A percentile compares a stretch with the other conserved stretches of the same genome.
These are phyloP conservation scores for Pseudozyma sp. DNA, from an alignment of 1,284 basidiomycete species.

Conservation along the genomic window DNA sequence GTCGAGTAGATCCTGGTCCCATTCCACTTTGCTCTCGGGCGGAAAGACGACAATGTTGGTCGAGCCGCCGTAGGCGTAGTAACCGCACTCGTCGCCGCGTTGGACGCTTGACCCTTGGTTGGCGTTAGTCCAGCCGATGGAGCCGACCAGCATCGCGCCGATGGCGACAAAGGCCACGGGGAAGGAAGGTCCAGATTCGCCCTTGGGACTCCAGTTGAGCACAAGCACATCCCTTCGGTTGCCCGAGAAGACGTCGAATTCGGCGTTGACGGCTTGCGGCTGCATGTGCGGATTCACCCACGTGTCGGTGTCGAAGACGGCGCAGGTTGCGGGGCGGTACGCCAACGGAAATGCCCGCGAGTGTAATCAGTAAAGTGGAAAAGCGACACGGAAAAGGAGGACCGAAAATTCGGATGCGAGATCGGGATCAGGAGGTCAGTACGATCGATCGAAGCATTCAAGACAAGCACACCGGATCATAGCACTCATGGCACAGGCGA, in stretches of 20 bases:
- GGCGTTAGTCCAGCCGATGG: constrained; percentile 80
- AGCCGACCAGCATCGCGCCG: constrained; percentile 73
- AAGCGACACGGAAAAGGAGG: constrained; percentile 6
- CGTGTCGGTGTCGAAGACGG: neutral
- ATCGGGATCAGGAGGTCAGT: neutral
- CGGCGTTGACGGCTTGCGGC: constrained; percentile 60
- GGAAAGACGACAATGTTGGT: constrained; percentile 55
- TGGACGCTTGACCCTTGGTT: constrained; percentile 81
- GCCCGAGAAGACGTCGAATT: constrained; percentile 62
- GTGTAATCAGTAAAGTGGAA: neutral
- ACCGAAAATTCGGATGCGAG: constrained; percentile 5
- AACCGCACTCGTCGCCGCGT: constrained; percentile 86
- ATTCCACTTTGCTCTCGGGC: constrained; percentile 73
- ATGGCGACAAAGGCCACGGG: constrained; percentile 60
- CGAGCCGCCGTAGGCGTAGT: constrained; percentile 70
- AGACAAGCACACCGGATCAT: neutral
- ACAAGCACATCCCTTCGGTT: constrained; percentile 54
- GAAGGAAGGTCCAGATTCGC: constrained; percentile 8
- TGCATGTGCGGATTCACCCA: constrained; percentile 7
- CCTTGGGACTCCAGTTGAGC: constrained; percentile 51
- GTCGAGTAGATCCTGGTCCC: constrained; percentile 90
- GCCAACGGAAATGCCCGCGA: too few species aligned
- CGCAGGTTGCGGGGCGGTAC: too few species aligned
- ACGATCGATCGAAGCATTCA: neutral
- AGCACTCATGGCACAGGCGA: neutral